A percentile compares a stretch with the other conserved stretches of the same genome.
Conservation (phyloP, 768 basidiomycete species). For the Exidia glandulosa region DNA sequence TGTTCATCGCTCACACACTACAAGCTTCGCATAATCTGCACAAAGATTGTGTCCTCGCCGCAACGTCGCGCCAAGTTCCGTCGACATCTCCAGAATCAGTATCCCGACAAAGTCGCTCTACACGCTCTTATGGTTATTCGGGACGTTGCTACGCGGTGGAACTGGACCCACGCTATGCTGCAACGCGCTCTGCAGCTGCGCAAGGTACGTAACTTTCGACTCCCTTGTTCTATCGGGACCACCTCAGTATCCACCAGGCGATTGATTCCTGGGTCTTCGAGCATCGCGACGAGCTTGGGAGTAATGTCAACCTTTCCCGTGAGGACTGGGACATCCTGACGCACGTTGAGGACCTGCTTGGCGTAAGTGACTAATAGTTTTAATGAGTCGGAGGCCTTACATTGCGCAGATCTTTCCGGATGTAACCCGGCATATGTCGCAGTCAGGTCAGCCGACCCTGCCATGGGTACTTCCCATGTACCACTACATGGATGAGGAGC, state of each 20-base stretch:
- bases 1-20: background rate
- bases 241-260: slow-evolving; percentile 12
- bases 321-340: slow-evolving; percentile 4
- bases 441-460: slow-evolving; percentile 16
- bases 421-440: slow-evolving; percentile 20
- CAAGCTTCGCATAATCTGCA: slow-evolving; percentile 20
- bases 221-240: background rate
- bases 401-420: background rate
- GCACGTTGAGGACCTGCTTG: background rate
- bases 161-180: slow-evolving; percentile 27
- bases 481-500: slow-evolving; percentile 11
- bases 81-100: slow-evolving; percentile 4
- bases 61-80: slow-evolving; percentile 18
- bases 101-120: slow-evolving; percentile 5
- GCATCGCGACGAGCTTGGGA: slow-evolving; percentile 3
- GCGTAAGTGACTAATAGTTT: background rate
- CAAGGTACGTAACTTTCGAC: slow-evolving; percentile 12
- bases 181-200: slow-evolving; percentile 12
- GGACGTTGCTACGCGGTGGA: slow-evolving; percentile 25
- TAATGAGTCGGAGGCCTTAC: no score
- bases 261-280: slow-evolving; percentile 23
- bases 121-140: slow-evolving; percentile 18
- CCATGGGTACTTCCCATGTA: slow-evolving; percentile 23
- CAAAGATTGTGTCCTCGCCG: slow-evolving; percentile 23
- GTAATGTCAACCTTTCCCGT: slow-evolving; percentile 6